phyloP scores from a whole-genome alignment of 768 basidiomycete genomes.

The Collybia mongolica region DNA sequence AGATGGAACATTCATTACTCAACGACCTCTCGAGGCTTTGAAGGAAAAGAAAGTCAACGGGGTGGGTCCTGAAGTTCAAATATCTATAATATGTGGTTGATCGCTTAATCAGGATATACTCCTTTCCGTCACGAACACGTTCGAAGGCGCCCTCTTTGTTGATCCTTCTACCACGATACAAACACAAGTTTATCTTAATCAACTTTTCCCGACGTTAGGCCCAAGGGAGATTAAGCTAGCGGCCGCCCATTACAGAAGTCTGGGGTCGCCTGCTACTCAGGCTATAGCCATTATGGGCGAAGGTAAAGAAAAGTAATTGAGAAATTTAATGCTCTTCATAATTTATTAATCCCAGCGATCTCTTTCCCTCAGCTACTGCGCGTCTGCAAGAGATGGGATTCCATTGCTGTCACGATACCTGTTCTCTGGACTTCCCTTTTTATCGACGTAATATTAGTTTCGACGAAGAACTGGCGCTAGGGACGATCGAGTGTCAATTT shows the following conservation, averaged over 20 bases:
- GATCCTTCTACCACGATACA: conserved; percentile 25
- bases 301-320: conserved; percentile 22
- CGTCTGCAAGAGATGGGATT: no score
- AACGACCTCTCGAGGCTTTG: conserved; percentile 38
- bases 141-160: conserved; percentile 39
- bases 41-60: conserved; percentile 36
- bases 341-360: conserved; percentile 28
- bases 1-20: conserved; percentile 42
- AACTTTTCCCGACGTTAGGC: conserved; percentile 37
- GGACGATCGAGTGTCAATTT: no score
- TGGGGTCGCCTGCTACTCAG: conserved; percentile 31
- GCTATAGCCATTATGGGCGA: conserved; percentile 37
- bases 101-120: conserved; percentile 20
- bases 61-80: conserved; percentile 22
- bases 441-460: no score
- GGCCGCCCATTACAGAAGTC: conserved; percentile 24
- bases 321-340: background rate
- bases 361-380: no score
- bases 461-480: no score
- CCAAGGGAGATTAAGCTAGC: conserved; percentile 21
- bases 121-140: conserved; percentile 36
- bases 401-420: no score
- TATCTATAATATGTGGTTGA: no score
- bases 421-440: no score
- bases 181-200: conserved; percentile 27